Conservation (phyloP, 2,329 filamentous ascomycete genomes). For the Rhynchosporium graminicola region DNA sequence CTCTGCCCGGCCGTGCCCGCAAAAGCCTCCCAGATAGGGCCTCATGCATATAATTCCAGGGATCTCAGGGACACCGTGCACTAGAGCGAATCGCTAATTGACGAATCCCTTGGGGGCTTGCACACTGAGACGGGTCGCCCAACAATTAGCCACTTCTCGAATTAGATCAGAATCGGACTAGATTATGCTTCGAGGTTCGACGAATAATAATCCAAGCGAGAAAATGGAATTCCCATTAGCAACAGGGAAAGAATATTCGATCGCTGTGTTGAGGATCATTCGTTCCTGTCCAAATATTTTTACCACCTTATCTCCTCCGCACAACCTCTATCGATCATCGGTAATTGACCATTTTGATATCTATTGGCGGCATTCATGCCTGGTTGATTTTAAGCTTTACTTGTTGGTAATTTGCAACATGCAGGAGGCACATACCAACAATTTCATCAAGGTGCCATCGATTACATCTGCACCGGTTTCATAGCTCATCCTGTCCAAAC, state of each 20-base stretch:
- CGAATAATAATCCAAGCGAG: background rate
- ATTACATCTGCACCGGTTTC: background rate
- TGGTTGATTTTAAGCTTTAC: too few relatives aligned
- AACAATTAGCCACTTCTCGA: background rate
- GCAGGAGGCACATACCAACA: background rate
- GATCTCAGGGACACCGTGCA: constrained; percentile 1
- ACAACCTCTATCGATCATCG: too few relatives aligned
- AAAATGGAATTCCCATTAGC: background rate
- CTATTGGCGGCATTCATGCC: too few relatives aligned
- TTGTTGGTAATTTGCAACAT: background rate
- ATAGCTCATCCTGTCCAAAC: background rate
- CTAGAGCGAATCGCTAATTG: background rate
- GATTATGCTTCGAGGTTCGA: background rate
- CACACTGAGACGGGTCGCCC: background rate
- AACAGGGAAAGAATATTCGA: too few relatives aligned
- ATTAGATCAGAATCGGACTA: background rate
- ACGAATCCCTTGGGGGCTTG: background rate
- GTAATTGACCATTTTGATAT: too few relatives aligned
- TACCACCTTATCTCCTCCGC: too few relatives aligned
- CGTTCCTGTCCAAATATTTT: too few relatives aligned
- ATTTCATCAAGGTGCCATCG: background rate
- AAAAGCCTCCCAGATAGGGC: background rate
- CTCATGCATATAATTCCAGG: constrained; percentile 1
- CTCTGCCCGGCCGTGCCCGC: constrained; percentile 2
- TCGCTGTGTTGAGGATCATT: background rate